Base-by-base conservation (phyloP, 345 rosid species). In the Viola odorata region DNA sequence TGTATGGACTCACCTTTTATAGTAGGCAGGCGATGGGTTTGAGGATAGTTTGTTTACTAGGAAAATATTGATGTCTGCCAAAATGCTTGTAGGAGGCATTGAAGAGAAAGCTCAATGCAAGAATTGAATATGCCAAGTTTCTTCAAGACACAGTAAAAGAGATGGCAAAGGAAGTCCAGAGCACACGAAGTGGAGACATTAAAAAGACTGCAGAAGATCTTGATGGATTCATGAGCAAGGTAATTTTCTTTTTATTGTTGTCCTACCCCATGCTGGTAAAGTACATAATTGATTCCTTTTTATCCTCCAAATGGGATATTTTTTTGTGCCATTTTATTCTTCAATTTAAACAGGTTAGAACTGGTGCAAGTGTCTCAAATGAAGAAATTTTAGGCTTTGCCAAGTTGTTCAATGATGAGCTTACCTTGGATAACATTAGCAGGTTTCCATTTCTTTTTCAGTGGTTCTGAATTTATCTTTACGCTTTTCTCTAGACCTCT, bases 151-250 rank as follows among this genome's bases (percentile, higher is more conserved):
- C 96, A 1, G 98, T 87, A 55, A 89, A 87, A 75, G 98, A 91
- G 85, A 91, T 91, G 98, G 98, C 96, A 73, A 91, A 89, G 78
- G 98, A 91, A 82, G 84, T 91, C 69, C 98, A 91, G 66, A 84
- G 71, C 70, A 82, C 92, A 1, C 84, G 95, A 60, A 89, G 92
- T 72, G 95, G 95, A 55, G 95, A 89, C 55, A 64, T 71, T 51
- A 91, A 85, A 75, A 82, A 87, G 79, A 91, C 98, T 0, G 98
- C 98, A 6, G 91, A 85, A 81, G 98, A 91, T 84, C 92, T 91
- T 37, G 98, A 84, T 75, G 86, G 74, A 65, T 91, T 89, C 59
- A 77, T 91, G 96, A 89, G 79, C 83, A 91, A 87, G 78, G 98
- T 85, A 69, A 37, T 7, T 9, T 23, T 47, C 8, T 45, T 23